These are phyloP conservation scores for Phytopythium kandeliae DNA, from an alignment of 352 stramenopile genomes.

Conservation along the genomic window DNA sequence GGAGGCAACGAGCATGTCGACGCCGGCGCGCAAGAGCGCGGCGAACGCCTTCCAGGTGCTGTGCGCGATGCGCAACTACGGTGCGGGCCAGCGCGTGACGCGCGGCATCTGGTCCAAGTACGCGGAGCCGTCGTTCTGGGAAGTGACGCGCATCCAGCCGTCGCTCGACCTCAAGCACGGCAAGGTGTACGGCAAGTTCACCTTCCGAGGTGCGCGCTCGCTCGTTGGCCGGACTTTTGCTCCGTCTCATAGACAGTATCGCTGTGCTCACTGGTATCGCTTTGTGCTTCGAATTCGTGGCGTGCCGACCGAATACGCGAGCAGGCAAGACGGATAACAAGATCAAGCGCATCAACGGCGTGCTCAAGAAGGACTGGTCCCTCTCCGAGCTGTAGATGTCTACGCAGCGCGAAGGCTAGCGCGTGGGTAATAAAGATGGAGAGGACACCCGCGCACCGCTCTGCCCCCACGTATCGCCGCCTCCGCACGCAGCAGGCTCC, in stretches of 20 bases:
- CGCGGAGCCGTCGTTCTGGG: constrained; percentile 67
- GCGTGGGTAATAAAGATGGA: neutral
- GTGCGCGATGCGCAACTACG: constrained; percentile 60
- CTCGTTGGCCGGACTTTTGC: neutral
- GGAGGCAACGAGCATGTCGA: neutral
- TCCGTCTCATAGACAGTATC: neutral
- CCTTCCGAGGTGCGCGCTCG: constrained; percentile 60
- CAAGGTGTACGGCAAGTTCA: constrained; percentile 79
- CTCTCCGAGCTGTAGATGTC: neutral
- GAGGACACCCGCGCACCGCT: too few species aligned
- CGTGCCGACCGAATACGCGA: constrained; percentile 1
- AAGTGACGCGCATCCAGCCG: constrained; percentile 73
- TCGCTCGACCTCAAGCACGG: constrained; percentile 79
- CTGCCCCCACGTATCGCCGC: too few species aligned
- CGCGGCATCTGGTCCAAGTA: constrained; percentile 74
- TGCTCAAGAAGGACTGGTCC: constrained; percentile 71
- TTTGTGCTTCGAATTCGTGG: constrained; percentile 1
- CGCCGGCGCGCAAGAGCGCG: constrained; percentile 27
- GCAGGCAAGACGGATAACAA: constrained; percentile 61
- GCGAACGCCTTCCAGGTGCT: constrained; percentile 77
- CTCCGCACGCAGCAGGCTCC: too few species aligned
- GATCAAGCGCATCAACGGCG: constrained; percentile 75
- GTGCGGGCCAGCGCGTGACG: constrained; percentile 62
- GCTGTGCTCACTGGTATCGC: neutral
- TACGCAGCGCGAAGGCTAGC: neutral